phyloP scores from a whole-genome alignment of 2,329 filamentous ascomycete genomes.

The Fusarium odoratissimum region DNA sequence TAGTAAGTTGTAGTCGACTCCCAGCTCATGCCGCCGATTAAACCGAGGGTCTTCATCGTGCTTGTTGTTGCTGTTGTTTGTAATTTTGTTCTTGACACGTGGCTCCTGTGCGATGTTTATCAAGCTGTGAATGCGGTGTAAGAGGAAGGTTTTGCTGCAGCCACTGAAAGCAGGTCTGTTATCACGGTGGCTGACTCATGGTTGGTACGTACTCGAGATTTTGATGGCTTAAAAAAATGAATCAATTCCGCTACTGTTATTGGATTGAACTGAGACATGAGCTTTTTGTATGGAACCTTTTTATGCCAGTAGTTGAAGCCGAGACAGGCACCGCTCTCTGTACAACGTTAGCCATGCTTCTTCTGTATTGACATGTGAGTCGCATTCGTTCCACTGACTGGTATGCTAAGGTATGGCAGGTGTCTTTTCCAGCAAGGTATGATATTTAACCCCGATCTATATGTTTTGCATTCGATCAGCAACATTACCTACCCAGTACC shows the following conservation, averaged over 20 bases:
- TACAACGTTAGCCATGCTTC: not conserved
- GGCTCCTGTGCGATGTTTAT: not conserved
- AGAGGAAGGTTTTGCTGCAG: not conserved
- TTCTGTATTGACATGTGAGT: no score
- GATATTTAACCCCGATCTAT: no score
- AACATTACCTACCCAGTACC: no score
- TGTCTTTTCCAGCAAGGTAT: no score
- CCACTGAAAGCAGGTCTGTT: not conserved
- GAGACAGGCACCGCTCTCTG: not conserved
- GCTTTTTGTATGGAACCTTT: not conserved
- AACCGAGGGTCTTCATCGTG: conserved; percentile 42
- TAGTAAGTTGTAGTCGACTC: conserved; percentile 44
- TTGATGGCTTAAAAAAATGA: not conserved
- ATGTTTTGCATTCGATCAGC: no score
- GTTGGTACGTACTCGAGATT: not conserved
- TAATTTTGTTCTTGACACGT: not conserved
- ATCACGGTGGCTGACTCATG: not conserved
- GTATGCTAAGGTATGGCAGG: not conserved
- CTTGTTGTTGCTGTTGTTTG: not conserved
- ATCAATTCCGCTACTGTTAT: not conserved
- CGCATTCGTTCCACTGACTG: not conserved
- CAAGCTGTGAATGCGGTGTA: not conserved
- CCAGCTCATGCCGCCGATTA: conserved; percentile 46
- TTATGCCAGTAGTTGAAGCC: no score
- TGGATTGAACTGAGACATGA: not conserved